A percentile compares a stretch with the other conserved stretches of the same genome.
Evolutionary conservation across 2,329 filamentous ascomycete genomes (phyloP).

Genomic region (Clonostachys sp.): DNA sequence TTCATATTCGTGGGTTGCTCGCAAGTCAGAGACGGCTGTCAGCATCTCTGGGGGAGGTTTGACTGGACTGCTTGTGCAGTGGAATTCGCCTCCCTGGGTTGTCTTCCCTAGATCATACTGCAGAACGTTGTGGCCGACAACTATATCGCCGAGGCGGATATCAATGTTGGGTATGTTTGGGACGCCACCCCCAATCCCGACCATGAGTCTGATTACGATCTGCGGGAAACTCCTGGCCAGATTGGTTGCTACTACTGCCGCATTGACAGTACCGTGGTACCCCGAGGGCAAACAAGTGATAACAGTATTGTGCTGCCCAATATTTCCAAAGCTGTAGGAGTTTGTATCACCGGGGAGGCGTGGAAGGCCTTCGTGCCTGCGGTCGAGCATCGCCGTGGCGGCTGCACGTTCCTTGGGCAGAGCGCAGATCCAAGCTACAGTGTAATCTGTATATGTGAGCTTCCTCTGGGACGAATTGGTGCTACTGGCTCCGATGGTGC

Average conservation of each 20-base stretch:
- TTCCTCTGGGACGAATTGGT: no score
- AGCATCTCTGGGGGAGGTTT: not conserved
- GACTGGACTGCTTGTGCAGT: not conserved
- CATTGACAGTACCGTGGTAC: constrained; percentile 17
- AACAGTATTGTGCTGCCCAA: constrained; percentile 20
- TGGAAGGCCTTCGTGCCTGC: constrained; percentile 4
- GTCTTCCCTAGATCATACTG: constrained; percentile 5
- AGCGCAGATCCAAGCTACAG: constrained; percentile 14
- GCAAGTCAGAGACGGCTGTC: not conserved
- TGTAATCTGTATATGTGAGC: not conserved
- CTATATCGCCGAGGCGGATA: constrained; percentile 12
- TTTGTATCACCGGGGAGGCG: constrained; percentile 1
- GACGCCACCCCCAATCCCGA: constrained; percentile 12
- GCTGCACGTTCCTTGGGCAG: constrained; percentile 14
- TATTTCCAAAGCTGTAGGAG: constrained; percentile 1
- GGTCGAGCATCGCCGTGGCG: constrained; percentile 15
- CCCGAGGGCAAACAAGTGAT: constrained; percentile 22
- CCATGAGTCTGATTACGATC: constrained; percentile 9
- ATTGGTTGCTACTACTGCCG: constrained; percentile 18
- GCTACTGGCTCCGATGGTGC: no score
- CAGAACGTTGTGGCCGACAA: constrained; percentile 8
- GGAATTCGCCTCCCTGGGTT: not conserved
- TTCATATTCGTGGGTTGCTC: not conserved
- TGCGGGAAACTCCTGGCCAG: constrained; percentile 24
- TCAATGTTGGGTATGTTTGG: constrained; percentile 7